These are phyloP conservation scores for Fomitiporia mediterranea DNA, from an alignment of 1,284 basidiomycete genomes.

Conservation along the genomic window DNA sequence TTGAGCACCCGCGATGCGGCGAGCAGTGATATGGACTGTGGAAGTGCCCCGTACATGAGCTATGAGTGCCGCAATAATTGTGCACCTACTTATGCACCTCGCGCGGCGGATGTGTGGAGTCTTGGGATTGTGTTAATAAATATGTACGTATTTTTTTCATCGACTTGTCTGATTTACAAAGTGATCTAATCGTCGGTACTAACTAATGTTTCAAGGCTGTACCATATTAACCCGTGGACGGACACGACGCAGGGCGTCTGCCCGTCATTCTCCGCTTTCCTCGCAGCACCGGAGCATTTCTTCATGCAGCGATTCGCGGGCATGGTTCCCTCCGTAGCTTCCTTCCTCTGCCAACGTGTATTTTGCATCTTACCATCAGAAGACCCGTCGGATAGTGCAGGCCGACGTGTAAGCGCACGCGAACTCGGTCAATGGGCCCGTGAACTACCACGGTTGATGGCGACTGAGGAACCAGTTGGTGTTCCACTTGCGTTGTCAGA, in stretches of 20 bases:
- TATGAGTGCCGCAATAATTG: conserved; percentile 98
- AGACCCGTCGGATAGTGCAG: conserved; percentile 46
- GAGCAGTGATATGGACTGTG: conserved; percentile 96
- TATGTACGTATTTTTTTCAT: conserved; percentile 52
- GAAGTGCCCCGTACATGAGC: conserved; percentile 98
- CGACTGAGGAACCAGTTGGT: conserved; percentile 28
- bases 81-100: conserved; percentile 87
- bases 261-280: conserved; percentile 82
- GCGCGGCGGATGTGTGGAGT: conserved; percentile 97
- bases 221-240: conserved; percentile 97
- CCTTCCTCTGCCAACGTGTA: conserved; percentile 80
- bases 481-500: conserved; percentile 20
- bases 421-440: conserved; percentile 88
- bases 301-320: conserved; percentile 89
- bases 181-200: conserved; percentile 19
- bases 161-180: not conserved
- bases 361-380: conserved; percentile 71
- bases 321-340: conserved; percentile 84
- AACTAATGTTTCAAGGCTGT: conserved; percentile 57
- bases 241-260: conserved; percentile 79
- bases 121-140: conserved; percentile 98
- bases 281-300: conserved; percentile 77
- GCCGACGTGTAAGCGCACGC: conserved; percentile 65
- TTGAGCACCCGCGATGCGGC: conserved; percentile 86
- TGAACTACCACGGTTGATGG: conserved; percentile 71